Evolutionary conservation across 2,329 filamentous ascomycete genomes (phyloP).

Genomic region (Alternaria panax): DNA sequence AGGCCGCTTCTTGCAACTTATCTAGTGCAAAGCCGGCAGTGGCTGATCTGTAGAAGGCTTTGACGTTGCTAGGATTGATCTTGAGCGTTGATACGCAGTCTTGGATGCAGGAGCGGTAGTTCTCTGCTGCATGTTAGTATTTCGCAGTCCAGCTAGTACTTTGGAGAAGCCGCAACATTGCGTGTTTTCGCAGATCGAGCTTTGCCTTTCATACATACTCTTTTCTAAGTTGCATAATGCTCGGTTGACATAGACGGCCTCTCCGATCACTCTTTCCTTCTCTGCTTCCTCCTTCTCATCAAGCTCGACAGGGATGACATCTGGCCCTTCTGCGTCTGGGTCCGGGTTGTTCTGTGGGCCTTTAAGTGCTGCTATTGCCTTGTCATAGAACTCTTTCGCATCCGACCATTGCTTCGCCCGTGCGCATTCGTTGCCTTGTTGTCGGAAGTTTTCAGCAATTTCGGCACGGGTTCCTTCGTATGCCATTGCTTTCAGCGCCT

Average conservation of each 20-base stretch:
- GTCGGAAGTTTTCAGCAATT: constrained; percentile 83
- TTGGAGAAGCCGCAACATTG: not conserved
- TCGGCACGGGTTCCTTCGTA: constrained; percentile 92
- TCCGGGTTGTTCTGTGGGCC: constrained; percentile 60
- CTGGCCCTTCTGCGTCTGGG: constrained; percentile 49
- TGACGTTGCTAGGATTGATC: constrained; percentile 81
- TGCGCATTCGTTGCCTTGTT: constrained; percentile 91
- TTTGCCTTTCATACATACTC: constrained; percentile 56
- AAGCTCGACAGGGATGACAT: constrained; percentile 57
- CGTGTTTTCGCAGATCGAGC: not conserved
- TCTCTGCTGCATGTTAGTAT: constrained; percentile 59
- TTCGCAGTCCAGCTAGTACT: not conserved
- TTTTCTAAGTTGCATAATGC: constrained; percentile 89
- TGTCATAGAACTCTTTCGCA: constrained; percentile 89
- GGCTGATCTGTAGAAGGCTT: constrained; percentile 88
- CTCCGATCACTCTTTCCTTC: constrained; percentile 70
- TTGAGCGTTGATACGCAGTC: constrained; percentile 83
- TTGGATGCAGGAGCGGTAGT: constrained; percentile 84
- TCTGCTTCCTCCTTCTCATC: constrained; percentile 67
- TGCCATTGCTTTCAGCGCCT: constrained; percentile 86
- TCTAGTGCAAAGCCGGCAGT: constrained; percentile 79
- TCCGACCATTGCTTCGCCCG: constrained; percentile 75
- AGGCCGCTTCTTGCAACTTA: constrained; percentile 79
- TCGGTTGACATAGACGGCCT: constrained; percentile 83
- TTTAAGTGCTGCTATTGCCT: constrained; percentile 77